These are phyloP conservation scores for Calonectria hawksworthii DNA, from an alignment of 2,329 filamentous ascomycete species.

Conservation along the genomic window DNA sequence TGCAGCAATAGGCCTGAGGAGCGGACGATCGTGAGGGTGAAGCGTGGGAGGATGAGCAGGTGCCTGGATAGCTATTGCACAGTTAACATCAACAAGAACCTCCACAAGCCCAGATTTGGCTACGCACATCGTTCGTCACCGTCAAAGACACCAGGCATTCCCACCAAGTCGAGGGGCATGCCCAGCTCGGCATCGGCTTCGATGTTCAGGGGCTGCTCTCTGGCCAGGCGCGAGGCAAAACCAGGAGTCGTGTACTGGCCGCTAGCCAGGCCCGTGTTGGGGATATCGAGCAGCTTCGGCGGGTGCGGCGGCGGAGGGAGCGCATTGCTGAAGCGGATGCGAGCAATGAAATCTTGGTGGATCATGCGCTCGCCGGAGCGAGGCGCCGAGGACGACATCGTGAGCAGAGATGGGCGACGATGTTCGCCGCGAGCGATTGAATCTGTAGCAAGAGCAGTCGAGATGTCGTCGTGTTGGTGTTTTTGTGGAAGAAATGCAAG, in stretches of 20 bases:
- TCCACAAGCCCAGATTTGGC: not conserved
- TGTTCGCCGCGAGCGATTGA: slow-evolving; percentile 25
- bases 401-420: slow-evolving; percentile 29
- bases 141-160: slow-evolving; percentile 94
- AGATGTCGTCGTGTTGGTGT: not conserved
- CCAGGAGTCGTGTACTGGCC: slow-evolving; percentile 91
- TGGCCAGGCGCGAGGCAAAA: slow-evolving; percentile 89
- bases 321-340: slow-evolving; percentile 95
- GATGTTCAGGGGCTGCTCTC: slow-evolving; percentile 95
- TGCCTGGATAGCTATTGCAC: slow-evolving; percentile 81
- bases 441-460: not conserved
- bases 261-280: slow-evolving; percentile 88
- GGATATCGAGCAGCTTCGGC: slow-evolving; percentile 96
- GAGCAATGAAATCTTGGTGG: slow-evolving; percentile 97
- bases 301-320: slow-evolving; percentile 94
- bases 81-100: slow-evolving; percentile 24
- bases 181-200: slow-evolving; percentile 98
- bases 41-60: slow-evolving; percentile 78
- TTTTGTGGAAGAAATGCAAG: slow-evolving; percentile 17
- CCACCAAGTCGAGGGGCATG: slow-evolving; percentile 96
- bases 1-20: slow-evolving; percentile 86
- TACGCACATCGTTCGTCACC: slow-evolving; percentile 89
- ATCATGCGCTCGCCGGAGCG: slow-evolving; percentile 70
- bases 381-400: slow-evolving; percentile 42
- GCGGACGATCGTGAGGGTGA: slow-evolving; percentile 86